phyloP scores from a whole-genome alignment of 2,329 filamentous ascomycete species.

The Aspergillus costaricaensis region DNA sequence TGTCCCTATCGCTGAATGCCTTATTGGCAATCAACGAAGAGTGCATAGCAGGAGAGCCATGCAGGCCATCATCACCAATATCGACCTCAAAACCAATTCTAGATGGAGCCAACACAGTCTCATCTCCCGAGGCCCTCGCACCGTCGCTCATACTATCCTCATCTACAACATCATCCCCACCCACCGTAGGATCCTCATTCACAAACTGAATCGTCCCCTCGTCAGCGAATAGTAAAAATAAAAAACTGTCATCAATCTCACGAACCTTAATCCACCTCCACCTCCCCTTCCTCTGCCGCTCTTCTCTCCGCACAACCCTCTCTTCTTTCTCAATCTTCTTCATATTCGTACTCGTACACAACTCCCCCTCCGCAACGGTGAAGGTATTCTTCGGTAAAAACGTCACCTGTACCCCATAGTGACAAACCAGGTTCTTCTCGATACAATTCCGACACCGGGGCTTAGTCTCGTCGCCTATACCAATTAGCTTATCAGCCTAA shows the following conservation, averaged over 20 bases:
- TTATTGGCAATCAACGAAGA: background rate
- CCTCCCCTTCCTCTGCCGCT: background rate
- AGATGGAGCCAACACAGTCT: background rate
- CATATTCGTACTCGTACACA: constrained; percentile 1
- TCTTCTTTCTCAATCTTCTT: too few species aligned
- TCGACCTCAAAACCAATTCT: background rate
- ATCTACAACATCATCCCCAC: background rate
- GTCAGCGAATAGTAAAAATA: background rate
- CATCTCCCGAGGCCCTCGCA: too few species aligned
- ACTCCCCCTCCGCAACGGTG: constrained; percentile 34
- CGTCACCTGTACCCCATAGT: constrained; percentile 51
- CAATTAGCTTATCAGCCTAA: too few species aligned
- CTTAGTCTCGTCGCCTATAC: constrained; percentile 53
- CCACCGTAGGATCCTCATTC: constrained; percentile 23
- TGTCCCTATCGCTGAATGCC: constrained; percentile 27
- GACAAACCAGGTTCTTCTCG: constrained; percentile 50
- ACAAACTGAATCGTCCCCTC: constrained; percentile 22
- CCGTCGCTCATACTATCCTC: too few species aligned
- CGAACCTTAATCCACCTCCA: background rate
- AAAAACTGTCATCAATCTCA: background rate
- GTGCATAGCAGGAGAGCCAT: too few species aligned
- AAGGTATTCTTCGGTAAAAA: constrained; percentile 54
- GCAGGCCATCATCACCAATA: background rate
- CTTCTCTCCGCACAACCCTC: background rate
- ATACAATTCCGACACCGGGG: constrained; percentile 53